Percentiles rank a stretch among this genome's conserved stretches.
Conservation (phyloP, 2,329 filamentous ascomycete genomes). For the Aspergillus quadrilineatus region DNA sequence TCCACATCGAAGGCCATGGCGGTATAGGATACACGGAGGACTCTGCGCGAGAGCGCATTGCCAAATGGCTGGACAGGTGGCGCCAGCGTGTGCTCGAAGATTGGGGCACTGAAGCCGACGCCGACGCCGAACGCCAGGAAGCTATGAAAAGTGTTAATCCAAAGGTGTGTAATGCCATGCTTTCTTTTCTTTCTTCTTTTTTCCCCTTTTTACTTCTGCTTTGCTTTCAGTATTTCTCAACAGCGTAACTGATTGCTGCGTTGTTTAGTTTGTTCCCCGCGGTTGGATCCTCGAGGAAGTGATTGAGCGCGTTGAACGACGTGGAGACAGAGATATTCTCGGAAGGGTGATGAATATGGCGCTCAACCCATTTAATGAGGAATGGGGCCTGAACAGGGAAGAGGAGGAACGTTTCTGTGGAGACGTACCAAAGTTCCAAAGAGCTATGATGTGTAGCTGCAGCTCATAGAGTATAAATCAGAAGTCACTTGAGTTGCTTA, state of each 20-base stretch:
- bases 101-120: constrained; percentile 58
- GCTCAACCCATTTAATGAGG: constrained; percentile 79
- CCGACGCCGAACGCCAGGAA: constrained; percentile 61
- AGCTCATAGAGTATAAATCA: constrained; percentile 61
- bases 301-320: constrained; percentile 83
- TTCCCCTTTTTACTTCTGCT: neutral
- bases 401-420: constrained; percentile 83
- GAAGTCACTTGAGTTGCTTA: neutral
- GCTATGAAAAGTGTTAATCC: constrained; percentile 88
- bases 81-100: constrained; percentile 69
- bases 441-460: constrained; percentile 92
- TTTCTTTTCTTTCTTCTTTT: neutral
- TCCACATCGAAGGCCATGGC: constrained; percentile 70
- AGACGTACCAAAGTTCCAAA: constrained; percentile 74
- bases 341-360: constrained; percentile 77
- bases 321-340: constrained; percentile 76
- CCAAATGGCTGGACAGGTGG: constrained; percentile 81
- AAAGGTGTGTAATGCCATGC: constrained; percentile 50
- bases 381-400: constrained; percentile 57
- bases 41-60: constrained; percentile 65
- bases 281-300: constrained; percentile 93
- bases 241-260: neutral
- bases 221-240: neutral
- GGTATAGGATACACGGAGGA: constrained; percentile 59
- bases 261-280: constrained; percentile 69